A percentile compares a stretch with the other conserved stretches of the same genome.
Evolutionary conservation across 2,329 filamentous ascomycete genomes (phyloP).

Genomic region (Apiospora saccharicola): DNA sequence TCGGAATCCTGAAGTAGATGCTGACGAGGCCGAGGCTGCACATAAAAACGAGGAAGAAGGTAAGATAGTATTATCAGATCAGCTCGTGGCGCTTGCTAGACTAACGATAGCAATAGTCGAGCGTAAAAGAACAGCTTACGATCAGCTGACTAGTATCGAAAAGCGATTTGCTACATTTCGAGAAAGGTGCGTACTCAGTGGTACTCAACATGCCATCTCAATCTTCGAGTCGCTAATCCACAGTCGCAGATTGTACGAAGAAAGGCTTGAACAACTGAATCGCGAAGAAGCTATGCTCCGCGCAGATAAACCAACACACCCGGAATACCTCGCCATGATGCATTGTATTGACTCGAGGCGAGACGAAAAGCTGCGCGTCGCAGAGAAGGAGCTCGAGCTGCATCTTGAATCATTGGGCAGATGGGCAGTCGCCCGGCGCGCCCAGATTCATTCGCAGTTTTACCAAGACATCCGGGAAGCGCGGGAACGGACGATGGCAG

Average conservation of each 20-base stretch:
- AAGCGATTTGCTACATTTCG: conserved; percentile 87
- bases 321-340: conserved; percentile 90
- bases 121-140: conserved; percentile 80
- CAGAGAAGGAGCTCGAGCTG: conserved; percentile 76
- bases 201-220: neutral
- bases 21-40: conserved; percentile 66
- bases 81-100: neutral
- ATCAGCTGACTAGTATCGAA: conserved; percentile 81
- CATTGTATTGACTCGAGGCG: conserved; percentile 84
- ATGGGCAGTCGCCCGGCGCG: conserved; percentile 80
- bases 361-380: conserved; percentile 79
- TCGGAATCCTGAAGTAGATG: conserved; percentile 60
- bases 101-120: conserved; percentile 62
- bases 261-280: conserved; percentile 84
- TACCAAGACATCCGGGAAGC: conserved; percentile 86
- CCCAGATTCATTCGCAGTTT: conserved; percentile 89
- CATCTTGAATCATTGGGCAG: conserved; percentile 76
- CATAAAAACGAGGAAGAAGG: conserved; percentile 71
- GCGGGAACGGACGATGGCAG: conserved; percentile 79
- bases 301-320: conserved; percentile 75
- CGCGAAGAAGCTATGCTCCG: conserved; percentile 69
- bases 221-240: neutral
- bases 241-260: conserved; percentile 78
- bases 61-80: conserved; percentile 42
- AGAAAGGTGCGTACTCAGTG: conserved; percentile 66